phyloP scores from a whole-genome alignment of 768 basidiomycete species.

The Mycena crocata region DNA sequence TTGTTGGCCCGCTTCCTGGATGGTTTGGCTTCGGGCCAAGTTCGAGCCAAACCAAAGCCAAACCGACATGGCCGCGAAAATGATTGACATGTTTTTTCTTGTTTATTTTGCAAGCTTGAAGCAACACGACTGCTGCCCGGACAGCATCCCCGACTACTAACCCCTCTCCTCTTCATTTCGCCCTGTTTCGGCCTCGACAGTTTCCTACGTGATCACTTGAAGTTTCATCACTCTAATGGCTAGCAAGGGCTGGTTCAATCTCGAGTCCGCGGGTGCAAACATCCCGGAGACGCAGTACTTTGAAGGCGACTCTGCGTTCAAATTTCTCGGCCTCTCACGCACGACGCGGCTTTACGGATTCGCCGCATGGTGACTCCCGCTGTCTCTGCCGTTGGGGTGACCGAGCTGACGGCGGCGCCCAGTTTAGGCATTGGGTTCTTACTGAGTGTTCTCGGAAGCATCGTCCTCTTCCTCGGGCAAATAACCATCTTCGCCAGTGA shows the following conservation, averaged over 20 bases:
- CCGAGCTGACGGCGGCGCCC: slow-evolving; percentile 11
- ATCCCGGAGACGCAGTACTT: slow-evolving; percentile 87
- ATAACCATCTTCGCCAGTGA: slow-evolving; percentile 79
- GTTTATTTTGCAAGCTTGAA: slow-evolving; percentile 6
- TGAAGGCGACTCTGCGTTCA: slow-evolving; percentile 91
- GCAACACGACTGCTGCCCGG: slow-evolving; percentile 42
- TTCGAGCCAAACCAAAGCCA: too few species aligned
- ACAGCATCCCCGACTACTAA: slow-evolving; percentile 45
- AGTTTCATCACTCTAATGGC: slow-evolving; percentile 57
- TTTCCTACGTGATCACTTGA: too few species aligned
- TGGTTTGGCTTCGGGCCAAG: too few species aligned
- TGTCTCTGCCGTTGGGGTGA: not conserved
- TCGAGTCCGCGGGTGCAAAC: slow-evolving; percentile 71
- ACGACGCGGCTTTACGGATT: slow-evolving; percentile 91
- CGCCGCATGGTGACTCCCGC: slow-evolving; percentile 69
- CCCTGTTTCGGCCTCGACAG: too few species aligned
- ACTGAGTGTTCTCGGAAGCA: slow-evolving; percentile 82
- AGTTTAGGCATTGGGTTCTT: slow-evolving; percentile 83
- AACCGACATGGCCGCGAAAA: not conserved
- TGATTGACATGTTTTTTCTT: not conserved
- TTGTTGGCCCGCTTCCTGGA: too few species aligned
- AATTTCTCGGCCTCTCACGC: slow-evolving; percentile 79
- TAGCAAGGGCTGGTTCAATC: slow-evolving; percentile 88
- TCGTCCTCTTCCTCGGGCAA: slow-evolving; percentile 80
- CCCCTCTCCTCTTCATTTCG: not conserved